Evolutionary conservation across 805 yeast genomes (phyloP).

Genomic region (Maudiozyma barnettii): DNA sequence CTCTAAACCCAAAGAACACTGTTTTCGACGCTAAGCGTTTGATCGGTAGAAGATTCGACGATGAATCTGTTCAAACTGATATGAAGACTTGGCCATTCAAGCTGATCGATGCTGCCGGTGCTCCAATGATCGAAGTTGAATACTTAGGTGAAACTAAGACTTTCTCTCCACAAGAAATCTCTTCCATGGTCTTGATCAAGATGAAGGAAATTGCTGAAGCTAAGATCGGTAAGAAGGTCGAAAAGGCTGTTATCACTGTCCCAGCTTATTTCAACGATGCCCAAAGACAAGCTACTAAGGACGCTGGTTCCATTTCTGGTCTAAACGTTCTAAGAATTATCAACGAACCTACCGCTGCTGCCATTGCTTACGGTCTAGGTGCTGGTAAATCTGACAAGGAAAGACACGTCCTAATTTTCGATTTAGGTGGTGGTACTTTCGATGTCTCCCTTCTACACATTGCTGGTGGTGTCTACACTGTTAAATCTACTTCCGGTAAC

Average conservation of each 20-base stretch:
- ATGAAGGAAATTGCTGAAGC: conserved; percentile 80
- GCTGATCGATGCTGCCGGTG: conserved; percentile 53
- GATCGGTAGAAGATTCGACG: conserved; percentile 67
- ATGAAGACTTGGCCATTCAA: conserved; percentile 85
- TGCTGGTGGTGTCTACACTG: conserved; percentile 95
- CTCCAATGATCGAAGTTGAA: conserved; percentile 63
- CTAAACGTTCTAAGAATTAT: conserved; percentile 68
- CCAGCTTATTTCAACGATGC: conserved; percentile 77
- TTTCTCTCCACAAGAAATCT: conserved; percentile 67
- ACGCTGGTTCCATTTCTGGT: conserved; percentile 75
- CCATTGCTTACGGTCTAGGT: conserved; percentile 79
- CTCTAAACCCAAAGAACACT: conserved; percentile 68
- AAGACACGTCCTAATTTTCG: conserved; percentile 59
- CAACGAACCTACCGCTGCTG: conserved; percentile 24
- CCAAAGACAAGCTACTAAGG: conserved; percentile 76
- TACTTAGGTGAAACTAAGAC: conserved; percentile 60
- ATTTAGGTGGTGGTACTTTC: conserved; percentile 98
- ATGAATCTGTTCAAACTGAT: conserved; percentile 73
- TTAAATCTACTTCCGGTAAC: conserved; percentile 98
- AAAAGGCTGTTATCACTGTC: conserved; percentile 68
- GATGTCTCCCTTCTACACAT: conserved; percentile 90
- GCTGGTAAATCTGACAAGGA: conserved; percentile 2
- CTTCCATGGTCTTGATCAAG: conserved; percentile 69
- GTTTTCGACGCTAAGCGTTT: conserved; percentile 33
- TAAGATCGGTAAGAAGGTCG: conserved; percentile 59